These are phyloP conservation scores for Citrullus mucosospermus DNA, from an alignment of 306 rosid genomes.

Conservation along the genomic window DNA sequence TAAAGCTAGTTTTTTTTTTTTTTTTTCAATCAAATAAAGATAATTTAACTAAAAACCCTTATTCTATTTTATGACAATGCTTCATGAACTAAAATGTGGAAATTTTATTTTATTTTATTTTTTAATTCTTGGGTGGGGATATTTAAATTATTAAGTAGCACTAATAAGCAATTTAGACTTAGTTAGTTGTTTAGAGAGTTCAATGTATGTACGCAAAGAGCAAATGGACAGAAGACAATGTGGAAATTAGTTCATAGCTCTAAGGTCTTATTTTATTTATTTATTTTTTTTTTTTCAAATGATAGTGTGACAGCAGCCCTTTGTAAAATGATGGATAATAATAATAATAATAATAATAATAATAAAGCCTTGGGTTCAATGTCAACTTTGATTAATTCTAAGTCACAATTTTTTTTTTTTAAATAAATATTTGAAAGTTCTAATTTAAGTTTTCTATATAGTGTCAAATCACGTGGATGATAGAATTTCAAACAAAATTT, in stretches of 20 bases:
- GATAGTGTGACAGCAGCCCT: neutral
- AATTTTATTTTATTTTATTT: neutral
- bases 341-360: neutral
- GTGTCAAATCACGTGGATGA: neutral
- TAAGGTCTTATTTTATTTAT: too few relatives aligned
- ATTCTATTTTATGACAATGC: neutral
- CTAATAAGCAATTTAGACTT: neutral
- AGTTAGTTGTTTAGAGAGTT: neutral
- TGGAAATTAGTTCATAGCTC: neutral
- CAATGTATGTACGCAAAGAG: neutral
- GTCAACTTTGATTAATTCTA: neutral
- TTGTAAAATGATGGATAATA: neutral
- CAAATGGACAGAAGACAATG: neutral
- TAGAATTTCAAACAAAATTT: neutral
- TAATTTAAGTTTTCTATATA: neutral
- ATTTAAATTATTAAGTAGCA: neutral
- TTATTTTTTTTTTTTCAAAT: too few relatives aligned
- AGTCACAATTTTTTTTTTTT: neutral
- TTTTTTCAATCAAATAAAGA: too few relatives aligned
- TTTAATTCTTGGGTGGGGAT: neutral
- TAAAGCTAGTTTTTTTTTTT: too few relatives aligned
- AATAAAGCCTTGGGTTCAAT: neutral
- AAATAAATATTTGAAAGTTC: neutral
- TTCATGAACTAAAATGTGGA: neutral
- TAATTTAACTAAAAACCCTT: too few relatives aligned